A percentile compares a stretch with the other conserved stretches of the same genome.
These are phyloP conservation scores for Phaeomoniella chlamydospora DNA, from an alignment of 2,329 filamentous ascomycete genomes.

Conservation along the genomic window DNA sequence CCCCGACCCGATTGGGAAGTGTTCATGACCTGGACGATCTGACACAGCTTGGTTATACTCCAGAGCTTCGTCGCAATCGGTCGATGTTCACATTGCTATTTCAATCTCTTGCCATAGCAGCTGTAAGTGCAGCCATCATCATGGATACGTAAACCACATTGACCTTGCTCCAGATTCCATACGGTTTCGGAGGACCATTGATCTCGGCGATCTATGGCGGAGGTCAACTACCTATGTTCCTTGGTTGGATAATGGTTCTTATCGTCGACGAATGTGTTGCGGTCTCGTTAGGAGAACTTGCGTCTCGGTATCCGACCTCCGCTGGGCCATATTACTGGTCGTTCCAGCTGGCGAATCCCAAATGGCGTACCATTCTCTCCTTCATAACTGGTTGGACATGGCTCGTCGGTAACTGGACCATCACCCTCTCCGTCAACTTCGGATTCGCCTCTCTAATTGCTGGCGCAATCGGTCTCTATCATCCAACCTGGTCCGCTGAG, in stretches of 20 bases:
- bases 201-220: constrained; percentile 27
- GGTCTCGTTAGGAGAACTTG: constrained; percentile 35
- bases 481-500: constrained; percentile 35
- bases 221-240: constrained; percentile 40
- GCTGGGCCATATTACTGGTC: constrained; percentile 41
- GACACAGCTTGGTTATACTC: constrained; percentile 40
- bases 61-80: constrained; percentile 42
- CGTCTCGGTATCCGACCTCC: constrained; percentile 36
- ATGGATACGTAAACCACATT: constrained; percentile 19
- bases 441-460: constrained; percentile 40
- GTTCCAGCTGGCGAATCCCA: constrained; percentile 28
- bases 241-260: constrained; percentile 41
- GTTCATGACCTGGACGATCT: constrained; percentile 18
- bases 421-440: constrained; percentile 39
- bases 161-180: constrained; percentile 23
- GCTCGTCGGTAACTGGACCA: constrained; percentile 38
- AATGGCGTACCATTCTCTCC: constrained; percentile 29
- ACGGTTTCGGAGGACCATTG: constrained; percentile 27
- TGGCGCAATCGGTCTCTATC: constrained; percentile 37
- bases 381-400: constrained; percentile 40
- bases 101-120: constrained; percentile 46
- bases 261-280: constrained; percentile 39
- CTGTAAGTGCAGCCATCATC: constrained; percentile 11
- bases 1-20: constrained; percentile 14
- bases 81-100: constrained; percentile 47